Evolutionary conservation across 2,329 filamentous ascomycete species (phyloP), one percentile per base, ranked within the genome.

Genomic region (Graphiopsis chlorocephala): DNA sequence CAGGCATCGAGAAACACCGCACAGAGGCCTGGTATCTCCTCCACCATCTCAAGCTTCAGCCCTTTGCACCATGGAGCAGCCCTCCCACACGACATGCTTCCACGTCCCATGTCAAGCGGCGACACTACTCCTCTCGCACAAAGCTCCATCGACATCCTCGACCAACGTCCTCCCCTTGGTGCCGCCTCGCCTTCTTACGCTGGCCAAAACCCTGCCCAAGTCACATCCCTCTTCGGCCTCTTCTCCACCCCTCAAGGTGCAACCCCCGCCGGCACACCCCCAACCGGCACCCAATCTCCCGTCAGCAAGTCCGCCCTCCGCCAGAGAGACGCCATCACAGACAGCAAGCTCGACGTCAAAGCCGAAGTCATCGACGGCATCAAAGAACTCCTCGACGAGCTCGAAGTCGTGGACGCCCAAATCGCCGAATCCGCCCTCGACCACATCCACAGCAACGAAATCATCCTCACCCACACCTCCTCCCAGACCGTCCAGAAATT

Each of bases 361-460:
- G 92, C 92, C 15, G 95, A 98, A 78, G 90, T 98, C 28, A 89
- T 97, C 69, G 91, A 95, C 72, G 95, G 93, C 48, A 97, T 99
- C 72, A 89, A 92, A 72, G 95, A 99, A 77, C 93, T 99, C 66
- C 91, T 96, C 77, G 95, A 99, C 74, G 95, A 99, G 79, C 88
- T 99, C 64, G 90, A 90, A 69, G 90, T 94, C 74, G 93, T 93
- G 8, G 95, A 97, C 75, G 92, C 96, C 73, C 93, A 97, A 78
- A 96, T 99, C 71, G 91, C 94, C 1, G 87, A 88, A 25, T 90
- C 93, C 69, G 91, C 93, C 2, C 90, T 96, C 68, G 91, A 96
- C 56, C 91, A 97, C 77, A 96, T 99, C 68, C 92, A 96, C 75
- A 91, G 92, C 1, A 93, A 94, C 74, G 94, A 99, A 77, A 90